A percentile compares a stretch with the other conserved stretches of the same genome.
phyloP scores from a whole-genome alignment of 2,329 filamentous ascomycete species.

The Gremmenia infestans region DNA sequence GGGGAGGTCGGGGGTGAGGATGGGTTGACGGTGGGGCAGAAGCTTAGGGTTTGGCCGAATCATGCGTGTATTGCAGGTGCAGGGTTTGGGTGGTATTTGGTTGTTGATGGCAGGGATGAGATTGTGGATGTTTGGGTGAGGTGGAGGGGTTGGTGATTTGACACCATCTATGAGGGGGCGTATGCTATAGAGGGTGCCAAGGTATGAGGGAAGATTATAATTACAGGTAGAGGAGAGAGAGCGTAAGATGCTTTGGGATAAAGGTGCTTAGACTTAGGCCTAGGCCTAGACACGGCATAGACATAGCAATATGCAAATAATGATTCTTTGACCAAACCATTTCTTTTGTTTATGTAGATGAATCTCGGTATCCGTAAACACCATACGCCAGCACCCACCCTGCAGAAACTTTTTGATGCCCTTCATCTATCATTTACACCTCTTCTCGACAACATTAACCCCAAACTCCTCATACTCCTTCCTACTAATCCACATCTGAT shows the following conservation, averaged over 20 bases:
- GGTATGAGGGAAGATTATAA: background rate
- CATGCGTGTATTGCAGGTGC: constrained; percentile 75
- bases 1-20: constrained; percentile 40
- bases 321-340: background rate
- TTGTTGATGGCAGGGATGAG: constrained; percentile 64
- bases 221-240: background rate
- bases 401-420: constrained; percentile 5
- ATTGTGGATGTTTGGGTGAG: constrained; percentile 73
- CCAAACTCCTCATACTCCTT: constrained; percentile 99
- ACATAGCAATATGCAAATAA: too few species aligned
- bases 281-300: background rate
- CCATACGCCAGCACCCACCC: constrained; percentile 18
- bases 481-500: constrained; percentile 98
- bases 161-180: background rate
- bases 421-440: constrained; percentile 66
- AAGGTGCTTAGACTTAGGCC: background rate
- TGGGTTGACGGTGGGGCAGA: constrained; percentile 56
- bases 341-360: constrained; percentile 4
- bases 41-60: constrained; percentile 70
- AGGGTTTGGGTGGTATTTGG: constrained; percentile 66
- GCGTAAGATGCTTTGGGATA: background rate
- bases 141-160: constrained; percentile 60
- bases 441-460: constrained; percentile 83
- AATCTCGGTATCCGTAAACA: constrained; percentile 14
- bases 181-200: background rate